phyloP scores from a whole-genome alignment of 495 filamentous ascomycete species.

The Lasiosphaeris hirsuta region DNA sequence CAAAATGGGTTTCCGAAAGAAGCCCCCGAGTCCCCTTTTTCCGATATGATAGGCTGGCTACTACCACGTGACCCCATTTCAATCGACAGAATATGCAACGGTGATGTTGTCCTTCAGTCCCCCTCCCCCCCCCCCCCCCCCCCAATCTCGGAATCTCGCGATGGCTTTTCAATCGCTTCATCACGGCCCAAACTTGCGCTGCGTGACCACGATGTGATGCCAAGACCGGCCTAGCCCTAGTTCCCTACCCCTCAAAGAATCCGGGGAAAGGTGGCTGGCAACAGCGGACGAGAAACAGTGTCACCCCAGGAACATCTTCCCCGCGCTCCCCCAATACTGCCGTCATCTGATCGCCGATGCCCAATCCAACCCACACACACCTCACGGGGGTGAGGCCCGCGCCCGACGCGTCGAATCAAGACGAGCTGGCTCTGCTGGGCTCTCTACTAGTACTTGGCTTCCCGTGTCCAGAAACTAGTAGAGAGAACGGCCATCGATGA shows the following conservation, averaged over 20 bases:
- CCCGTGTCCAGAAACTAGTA: neutral
- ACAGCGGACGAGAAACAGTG: no score
- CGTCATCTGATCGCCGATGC: conserved; percentile 31
- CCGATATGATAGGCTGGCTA: neutral
- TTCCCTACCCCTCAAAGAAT: no score
- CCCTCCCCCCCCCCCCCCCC: no score
- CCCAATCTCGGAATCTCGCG: no score
- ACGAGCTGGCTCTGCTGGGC: neutral
- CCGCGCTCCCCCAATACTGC: neutral
- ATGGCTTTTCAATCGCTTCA: no score
- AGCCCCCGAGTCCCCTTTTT: neutral
- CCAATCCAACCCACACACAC: conserved; percentile 18
- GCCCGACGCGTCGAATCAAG: neutral
- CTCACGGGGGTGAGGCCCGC: conserved; percentile 24
- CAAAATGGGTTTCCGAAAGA: neutral
- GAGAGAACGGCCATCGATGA: no score
- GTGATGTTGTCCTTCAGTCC: no score
- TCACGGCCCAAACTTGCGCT: no score
- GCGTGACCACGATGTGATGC: no score
- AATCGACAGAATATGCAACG: neutral
- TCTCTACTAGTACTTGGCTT: neutral
- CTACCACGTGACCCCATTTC: neutral
- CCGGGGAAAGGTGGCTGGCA: no score
- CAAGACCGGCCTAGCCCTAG: no score
- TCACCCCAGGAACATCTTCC: neutral